Evolutionary conservation across 1,139 yeast species (phyloP), one percentile per base, ranked within the genome.

Genomic region (Casaregolazyma suthepensis): DNA sequence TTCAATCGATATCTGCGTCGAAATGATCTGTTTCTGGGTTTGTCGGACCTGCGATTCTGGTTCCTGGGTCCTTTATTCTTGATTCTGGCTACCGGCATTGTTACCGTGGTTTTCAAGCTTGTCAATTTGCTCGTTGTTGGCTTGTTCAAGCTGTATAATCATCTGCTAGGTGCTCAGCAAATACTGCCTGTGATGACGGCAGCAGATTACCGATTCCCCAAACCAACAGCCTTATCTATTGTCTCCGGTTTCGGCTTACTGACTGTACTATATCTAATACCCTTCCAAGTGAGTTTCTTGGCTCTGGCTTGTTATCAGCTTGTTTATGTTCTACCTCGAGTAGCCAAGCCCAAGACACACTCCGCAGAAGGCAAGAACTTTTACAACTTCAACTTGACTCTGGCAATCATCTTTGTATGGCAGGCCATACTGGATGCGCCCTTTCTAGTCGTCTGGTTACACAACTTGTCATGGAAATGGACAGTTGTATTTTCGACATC

Each of bases 31-130:
- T 84, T 77, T 60, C 66, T 87, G 53, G 93, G 94, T 0, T 66
- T 83, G 5, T 80, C 82, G 53, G 87, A 83, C 54, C 61, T 52
- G 12, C 46, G 67, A 9, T 71, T 75, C 31, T 66, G 81, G 46
- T 76, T 80, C 54, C 63, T 83, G 43, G 88, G 87, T 0, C 76
- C 85, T 1, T 38, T 83, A 1, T 77, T 83, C 56, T 71, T 78
- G 46, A 51, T 76, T 5, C 72, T 82, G 57, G 75, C 87, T 0
- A 65, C 80, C 15, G 73, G 80, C 0, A 54, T 78, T 17, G 75
- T 80, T 4, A 66, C 65, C 43, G 7, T 38, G n/a, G 7, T 22
- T 3, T 22, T 22, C 31, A 43, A 20, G 29, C 26, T 45, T 5
- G 42, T 15, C 19, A 45, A 19, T n/a, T 10, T 26, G n/a, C 3